Evolutionary conservation across 441 rosid species (phyloP).

Genomic region (Metrosideros polymorpha): DNA sequence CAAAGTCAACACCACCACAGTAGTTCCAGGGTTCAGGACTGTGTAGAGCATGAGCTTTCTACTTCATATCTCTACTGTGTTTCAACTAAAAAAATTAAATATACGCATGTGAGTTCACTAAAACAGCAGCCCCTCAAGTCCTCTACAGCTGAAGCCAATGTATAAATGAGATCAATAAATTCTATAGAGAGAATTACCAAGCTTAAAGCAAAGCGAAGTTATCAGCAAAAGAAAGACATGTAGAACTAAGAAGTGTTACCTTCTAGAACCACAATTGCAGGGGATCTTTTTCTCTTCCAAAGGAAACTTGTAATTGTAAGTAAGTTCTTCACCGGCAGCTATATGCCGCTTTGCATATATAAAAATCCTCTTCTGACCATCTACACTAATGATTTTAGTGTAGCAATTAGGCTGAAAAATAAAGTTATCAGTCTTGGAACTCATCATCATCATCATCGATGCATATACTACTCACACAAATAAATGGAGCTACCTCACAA

Average conservation of each 20-base stretch:
- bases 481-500: constrained; percentile 59
- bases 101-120: neutral
- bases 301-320: constrained; percentile 97
- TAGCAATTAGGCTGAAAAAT: constrained; percentile 91
- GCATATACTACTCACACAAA: neutral
- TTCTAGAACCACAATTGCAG: constrained; percentile 91
- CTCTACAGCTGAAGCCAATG: neutral
- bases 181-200: neutral
- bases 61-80: neutral
- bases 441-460: neutral
- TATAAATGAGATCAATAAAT: neutral
- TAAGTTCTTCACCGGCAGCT: constrained; percentile 83
- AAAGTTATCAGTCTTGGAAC: constrained; percentile 10
- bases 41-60: neutral
- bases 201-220: neutral
- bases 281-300: constrained; percentile 95
- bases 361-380: constrained; percentile 89
- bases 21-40: neutral
- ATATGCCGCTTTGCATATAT: constrained; percentile 94
- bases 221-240: neutral
- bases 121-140: neutral
- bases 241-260: constrained; percentile 32
- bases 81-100: neutral
- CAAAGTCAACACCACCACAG: neutral
- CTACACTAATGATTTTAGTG: constrained; percentile 92